Conservation (phyloP, 495 filamentous ascomycete genomes). For the Aeminium ludgeri region DNA sequence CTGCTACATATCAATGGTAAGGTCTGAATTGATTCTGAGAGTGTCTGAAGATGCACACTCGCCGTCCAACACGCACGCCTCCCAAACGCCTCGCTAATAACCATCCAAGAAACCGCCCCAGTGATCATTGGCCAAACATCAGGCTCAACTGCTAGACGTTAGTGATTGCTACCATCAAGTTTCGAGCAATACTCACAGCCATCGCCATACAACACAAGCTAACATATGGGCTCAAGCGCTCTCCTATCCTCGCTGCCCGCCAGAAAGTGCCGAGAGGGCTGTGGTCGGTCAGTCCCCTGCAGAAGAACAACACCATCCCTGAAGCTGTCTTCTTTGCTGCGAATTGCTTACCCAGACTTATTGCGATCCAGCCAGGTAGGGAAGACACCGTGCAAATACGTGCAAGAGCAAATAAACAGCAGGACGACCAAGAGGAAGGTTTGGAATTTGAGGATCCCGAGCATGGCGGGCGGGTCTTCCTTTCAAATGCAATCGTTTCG, state of each 20-base stretch:
- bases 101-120: no score
- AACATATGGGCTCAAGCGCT: slow-evolving; percentile 88
- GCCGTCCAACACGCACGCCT: no score
- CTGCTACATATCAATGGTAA: no score
- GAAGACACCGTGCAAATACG: slow-evolving; percentile 80
- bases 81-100: no score
- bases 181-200: slow-evolving; percentile 49
- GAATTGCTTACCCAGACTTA: slow-evolving; percentile 55
- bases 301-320: background rate
- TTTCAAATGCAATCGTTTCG: no score
- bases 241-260: slow-evolving; percentile 89
- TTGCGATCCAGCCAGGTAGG: slow-evolving; percentile 87
- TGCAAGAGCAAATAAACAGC: slow-evolving; percentile 85
- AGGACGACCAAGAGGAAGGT: slow-evolving; percentile 83
- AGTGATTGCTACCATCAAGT: background rate
- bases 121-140: no score
- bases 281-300: background rate
- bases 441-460: slow-evolving; percentile 96
- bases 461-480: slow-evolving; percentile 24
- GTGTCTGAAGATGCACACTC: no score
- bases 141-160: no score
- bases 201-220: slow-evolving; percentile 86
- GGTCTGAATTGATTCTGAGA: no score
- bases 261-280: slow-evolving; percentile 84
- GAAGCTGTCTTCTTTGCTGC: no score